These are phyloP conservation scores for Solanum hybrid DNA, from an alignment of 305 asterid species.

Conservation along the genomic window DNA sequence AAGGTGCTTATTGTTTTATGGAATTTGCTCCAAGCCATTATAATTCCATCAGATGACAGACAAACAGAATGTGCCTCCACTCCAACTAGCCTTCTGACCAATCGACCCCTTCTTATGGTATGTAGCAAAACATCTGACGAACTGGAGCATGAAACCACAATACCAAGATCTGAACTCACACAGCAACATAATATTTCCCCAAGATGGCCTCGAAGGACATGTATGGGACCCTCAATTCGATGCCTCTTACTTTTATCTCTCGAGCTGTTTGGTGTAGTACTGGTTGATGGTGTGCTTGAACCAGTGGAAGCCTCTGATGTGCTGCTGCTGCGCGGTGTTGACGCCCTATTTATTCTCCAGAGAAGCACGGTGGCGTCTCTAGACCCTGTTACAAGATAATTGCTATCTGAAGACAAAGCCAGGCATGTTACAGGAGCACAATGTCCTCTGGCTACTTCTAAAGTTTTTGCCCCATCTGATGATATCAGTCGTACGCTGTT, in stretches of 20 bases:
- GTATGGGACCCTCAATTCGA: conserved; percentile 87
- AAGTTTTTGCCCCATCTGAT: conserved; percentile 88
- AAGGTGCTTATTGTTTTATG: conserved; percentile 47
- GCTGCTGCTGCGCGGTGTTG: conserved; percentile 38
- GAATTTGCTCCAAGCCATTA: conserved; percentile 67
- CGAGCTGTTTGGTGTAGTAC: conserved; percentile 29
- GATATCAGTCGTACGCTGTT: conserved; percentile 84
- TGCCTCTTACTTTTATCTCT: conserved; percentile 40
- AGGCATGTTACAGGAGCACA: conserved; percentile 93
- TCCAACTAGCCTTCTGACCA: conserved; percentile 65
- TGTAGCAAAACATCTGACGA: conserved; percentile 79
- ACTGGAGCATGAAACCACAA: conserved; percentile 77
- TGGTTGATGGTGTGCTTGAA: conserved; percentile 49
- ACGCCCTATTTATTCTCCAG: conserved; percentile 74
- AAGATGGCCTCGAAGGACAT: conserved; percentile 90
- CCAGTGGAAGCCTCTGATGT: conserved; percentile 47
- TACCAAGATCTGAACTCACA: conserved; percentile 89
- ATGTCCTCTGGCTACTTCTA: conserved; percentile 94
- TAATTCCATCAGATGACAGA: conserved; percentile 74
- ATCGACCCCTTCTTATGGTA: conserved; percentile 75
- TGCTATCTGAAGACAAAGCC: conserved; percentile 73
- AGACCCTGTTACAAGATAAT: conserved; percentile 87
- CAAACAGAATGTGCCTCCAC: conserved; percentile 74
- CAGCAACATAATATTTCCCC: conserved; percentile 74
- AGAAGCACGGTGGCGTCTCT: conserved; percentile 76